Base-by-base conservation (phyloP, 2,329 filamentous ascomycete genomes). In the Neospermospora avenae region DNA sequence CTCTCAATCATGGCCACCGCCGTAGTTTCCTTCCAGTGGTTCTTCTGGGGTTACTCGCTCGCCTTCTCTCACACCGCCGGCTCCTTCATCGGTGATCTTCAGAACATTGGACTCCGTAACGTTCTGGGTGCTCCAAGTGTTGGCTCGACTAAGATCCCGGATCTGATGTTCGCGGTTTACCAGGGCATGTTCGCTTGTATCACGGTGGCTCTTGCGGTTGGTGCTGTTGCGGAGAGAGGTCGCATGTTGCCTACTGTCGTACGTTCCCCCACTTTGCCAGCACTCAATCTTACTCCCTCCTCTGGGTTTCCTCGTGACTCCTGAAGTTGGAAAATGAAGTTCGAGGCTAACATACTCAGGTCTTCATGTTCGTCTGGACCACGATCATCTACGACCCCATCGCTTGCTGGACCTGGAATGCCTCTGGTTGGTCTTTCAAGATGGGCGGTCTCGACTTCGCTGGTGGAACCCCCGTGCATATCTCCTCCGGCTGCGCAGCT, bases 341-440 rank as follows among this genome's bases (percentile, higher is more conserved):
- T 39, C 22, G 8, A 51, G 16, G 31, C 20, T 58, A 35, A 53
- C 45, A 41, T 18, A 84, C 5, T 13, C 92, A 89, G 73, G 84
- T 96, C 70, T 96, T 96, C 81, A 95, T 96, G 87, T 93, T 96
- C 71, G 78, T 96, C 73, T 96, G 92, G 92, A 83, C 88, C 1
- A 96, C 92, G 4, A 72, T 96, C 61, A 89, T 96, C 72, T 96
- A 96, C 76, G 91, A 96, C 69, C 89, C 91, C 1, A 92, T 96
- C 72, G 92, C 92, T 48, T 96, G 91, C 81, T 96, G 92, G 92
- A 96, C 90, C 8, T 96, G 92, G 92, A 96, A 96, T 73, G 75
- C 89, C 0, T 78, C 79, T 34, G 92, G 92, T 22, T 96, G 92
- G 92, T 85, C 87, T 13, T 89, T 83, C 75, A 80, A 84, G 66